A percentile compares a stretch with the other conserved stretches of the same genome.
Evolutionary conservation across 345 rosid genomes (phyloP).

Genomic region (Eucalyptus pauciflora): DNA sequence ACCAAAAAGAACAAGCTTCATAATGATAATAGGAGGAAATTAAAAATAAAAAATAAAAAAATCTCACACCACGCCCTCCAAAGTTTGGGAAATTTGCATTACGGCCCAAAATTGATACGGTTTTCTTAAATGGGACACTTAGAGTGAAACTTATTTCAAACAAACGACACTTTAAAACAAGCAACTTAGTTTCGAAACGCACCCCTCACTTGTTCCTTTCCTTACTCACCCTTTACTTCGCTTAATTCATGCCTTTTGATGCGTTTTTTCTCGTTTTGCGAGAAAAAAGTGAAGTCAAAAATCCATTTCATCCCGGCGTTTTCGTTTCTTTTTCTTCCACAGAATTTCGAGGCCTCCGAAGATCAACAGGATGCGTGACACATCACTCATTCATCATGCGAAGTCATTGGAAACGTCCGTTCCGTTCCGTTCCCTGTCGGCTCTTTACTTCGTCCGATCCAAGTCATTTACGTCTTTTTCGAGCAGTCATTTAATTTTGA

Average conservation of each 20-base stretch:
- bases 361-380: background rate
- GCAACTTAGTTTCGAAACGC: background rate
- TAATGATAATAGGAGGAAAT: background rate
- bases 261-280: background rate
- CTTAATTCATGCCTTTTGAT: background rate
- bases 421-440: background rate
- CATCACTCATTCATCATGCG: background rate
- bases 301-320: background rate
- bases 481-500: background rate
- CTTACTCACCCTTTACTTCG: fast-evolving
- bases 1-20: background rate
- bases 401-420: background rate
- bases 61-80: background rate
- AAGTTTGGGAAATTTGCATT: background rate
- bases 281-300: background rate
- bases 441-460: background rate
- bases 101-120: fast-evolving
- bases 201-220: fast-evolving
- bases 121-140: fast-evolving
- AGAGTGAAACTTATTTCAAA: background rate
- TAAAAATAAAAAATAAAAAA: background rate
- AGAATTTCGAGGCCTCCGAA: background rate
- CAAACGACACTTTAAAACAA: fast-evolving
- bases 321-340: background rate
- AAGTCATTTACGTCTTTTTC: background rate